Base-by-base conservation (phyloP, 345 rosid genomes). In the Mangifera indica region DNA sequence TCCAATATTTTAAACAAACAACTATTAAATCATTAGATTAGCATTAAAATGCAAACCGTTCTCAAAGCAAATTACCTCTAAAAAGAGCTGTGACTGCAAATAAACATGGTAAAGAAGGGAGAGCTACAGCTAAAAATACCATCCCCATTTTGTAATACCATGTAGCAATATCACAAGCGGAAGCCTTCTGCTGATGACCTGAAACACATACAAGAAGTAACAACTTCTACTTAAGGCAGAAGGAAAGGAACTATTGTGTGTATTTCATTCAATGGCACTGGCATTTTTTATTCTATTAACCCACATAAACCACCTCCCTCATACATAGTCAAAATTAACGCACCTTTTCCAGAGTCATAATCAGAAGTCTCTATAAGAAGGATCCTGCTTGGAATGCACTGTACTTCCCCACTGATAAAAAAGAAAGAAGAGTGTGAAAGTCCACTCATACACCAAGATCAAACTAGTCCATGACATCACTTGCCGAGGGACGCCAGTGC, bases 401-500 rank as follows among this genome's bases (percentile, higher is more conserved):
- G 74, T 82, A 76, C 74, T 92, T 79, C 97, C 97, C 77, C 90
- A 83, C 29, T 77, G 79, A 72, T 88, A 72, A 66, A 86, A 77
- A 20, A 90, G 73, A 74, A 76, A 80, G 85, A 91, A 93, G 79
- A 83, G 75, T 2, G 95, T 77, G 67, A 91, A 86, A 0, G 92
- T 92, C 98, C 94, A 92, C 79, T 94, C 98, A 52, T 86, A 94
- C 81, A 90, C 71, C 83, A 94, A 79, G 46, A 90, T 74, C 85
- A 94, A 72, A 63, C 97, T 97, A 55, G 93, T 92, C 97, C 97
- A 94, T 12, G 97, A 97, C 84, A 61, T 86, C 82, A 89, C 91
- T 85, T 92, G 97, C 44, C 81, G 91, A 57, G 68, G 76, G 98
- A 81, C 70, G 79, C 80, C 59, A 84, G 26, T 54, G 71, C 82